A percentile compares a stretch with the other conserved stretches of the same genome.
phyloP scores from a whole-genome alignment of 495 filamentous ascomycete genomes.

The Aspergillus olivimuriae region DNA sequence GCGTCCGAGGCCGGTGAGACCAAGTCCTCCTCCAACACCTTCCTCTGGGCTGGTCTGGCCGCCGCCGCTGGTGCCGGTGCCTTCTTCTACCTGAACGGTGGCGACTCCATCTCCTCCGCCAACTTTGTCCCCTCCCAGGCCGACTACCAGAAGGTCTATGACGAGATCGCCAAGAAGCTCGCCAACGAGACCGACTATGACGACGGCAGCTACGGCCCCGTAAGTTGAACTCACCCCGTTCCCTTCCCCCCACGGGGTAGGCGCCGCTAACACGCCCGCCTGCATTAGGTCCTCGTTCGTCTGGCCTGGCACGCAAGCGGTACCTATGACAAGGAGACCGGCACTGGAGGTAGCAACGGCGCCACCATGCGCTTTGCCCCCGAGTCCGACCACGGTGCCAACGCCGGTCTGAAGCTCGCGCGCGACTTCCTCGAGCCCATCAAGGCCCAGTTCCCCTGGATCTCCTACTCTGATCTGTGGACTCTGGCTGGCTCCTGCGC shows the following conservation, averaged over 20 bases:
- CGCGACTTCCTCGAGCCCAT: constrained; percentile 90
- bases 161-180: constrained; percentile 70
- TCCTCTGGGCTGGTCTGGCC: constrained; percentile 51
- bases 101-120: constrained; percentile 32
- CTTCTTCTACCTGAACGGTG: constrained; percentile 62
- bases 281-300: constrained; percentile 57
- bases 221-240: constrained; percentile 24
- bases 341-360: constrained; percentile 91
- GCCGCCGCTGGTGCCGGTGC: constrained; percentile 60
- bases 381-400: constrained; percentile 88
- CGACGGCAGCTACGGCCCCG: constrained; percentile 92
- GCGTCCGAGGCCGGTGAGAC: constrained; percentile 57
- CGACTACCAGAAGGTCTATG: constrained; percentile 96
- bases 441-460: constrained; percentile 90
- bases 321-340: constrained; percentile 83
- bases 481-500: constrained; percentile 80
- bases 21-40: constrained; percentile 41
- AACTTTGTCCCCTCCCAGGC: constrained; percentile 66
- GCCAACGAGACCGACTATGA: constrained; percentile 93
- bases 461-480: constrained; percentile 94
- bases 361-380: constrained; percentile 97
- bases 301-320: constrained; percentile 85
- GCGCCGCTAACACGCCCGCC: neutral
- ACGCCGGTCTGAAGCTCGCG: constrained; percentile 81
- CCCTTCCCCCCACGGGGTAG: neutral